Evolutionary conservation across 768 basidiomycete genomes (phyloP).

Genomic region (Podaxis sp.): DNA sequence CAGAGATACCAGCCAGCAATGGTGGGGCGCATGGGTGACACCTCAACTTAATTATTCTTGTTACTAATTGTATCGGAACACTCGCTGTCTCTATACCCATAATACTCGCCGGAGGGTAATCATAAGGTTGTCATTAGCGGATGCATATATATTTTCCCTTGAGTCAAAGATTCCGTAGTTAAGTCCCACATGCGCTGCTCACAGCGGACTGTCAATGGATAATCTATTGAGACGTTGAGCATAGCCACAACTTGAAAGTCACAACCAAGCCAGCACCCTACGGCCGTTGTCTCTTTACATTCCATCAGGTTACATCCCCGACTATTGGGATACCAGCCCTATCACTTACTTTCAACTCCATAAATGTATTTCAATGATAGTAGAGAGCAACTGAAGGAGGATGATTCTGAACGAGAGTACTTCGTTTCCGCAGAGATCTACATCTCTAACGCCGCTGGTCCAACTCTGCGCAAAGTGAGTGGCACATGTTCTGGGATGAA

Average conservation of each 20-base stretch:
- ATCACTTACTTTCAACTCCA: neutral
- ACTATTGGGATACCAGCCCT: neutral
- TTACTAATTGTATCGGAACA: slow-evolving; percentile 7
- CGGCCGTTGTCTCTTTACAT: neutral
- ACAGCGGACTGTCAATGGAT: too few relatives aligned
- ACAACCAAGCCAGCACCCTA: neutral
- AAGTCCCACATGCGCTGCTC: neutral
- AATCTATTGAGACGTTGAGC: neutral
- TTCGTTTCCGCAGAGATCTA: slow-evolving; percentile 64
- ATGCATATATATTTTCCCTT: slow-evolving; percentile 19
- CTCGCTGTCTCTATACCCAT: slow-evolving; percentile 13
- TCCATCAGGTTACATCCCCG: neutral
- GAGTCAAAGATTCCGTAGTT: neutral
- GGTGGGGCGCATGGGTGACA: neutral
- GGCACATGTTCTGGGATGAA: neutral
- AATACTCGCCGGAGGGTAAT: slow-evolving; percentile 11
- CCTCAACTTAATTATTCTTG: slow-evolving; percentile 6
- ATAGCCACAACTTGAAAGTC: slow-evolving; percentile 7
- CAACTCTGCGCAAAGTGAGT: slow-evolving; percentile 58
- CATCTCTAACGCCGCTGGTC: slow-evolving; percentile 50
- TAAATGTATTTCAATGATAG: slow-evolving; percentile 8
- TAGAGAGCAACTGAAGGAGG: slow-evolving; percentile 15
- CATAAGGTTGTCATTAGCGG: slow-evolving; percentile 9
- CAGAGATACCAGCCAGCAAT: slow-evolving; percentile 17
- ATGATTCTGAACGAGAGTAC: slow-evolving; percentile 42